Conservation (phyloP, 768 basidiomycete genomes). For the Leccinum pellstonianum region DNA sequence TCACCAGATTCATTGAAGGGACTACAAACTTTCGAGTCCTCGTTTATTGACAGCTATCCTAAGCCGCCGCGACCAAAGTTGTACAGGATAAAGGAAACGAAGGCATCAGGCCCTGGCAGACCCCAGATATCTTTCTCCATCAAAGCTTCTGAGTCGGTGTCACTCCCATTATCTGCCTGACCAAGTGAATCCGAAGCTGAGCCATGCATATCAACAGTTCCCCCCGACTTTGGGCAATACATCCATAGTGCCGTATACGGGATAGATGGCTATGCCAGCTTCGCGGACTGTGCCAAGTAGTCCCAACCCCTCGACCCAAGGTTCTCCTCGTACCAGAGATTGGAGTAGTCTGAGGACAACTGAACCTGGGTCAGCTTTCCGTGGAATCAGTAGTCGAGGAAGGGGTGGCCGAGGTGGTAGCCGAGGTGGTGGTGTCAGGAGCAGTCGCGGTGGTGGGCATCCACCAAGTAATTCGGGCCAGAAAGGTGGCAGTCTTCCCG, state of each 20-base stretch:
- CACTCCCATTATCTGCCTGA: background rate
- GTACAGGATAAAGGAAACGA: background rate
- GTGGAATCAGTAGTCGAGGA: conserved; percentile 39
- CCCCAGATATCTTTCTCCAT: background rate
- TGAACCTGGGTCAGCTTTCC: conserved; percentile 50
- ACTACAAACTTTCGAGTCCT: background rate
- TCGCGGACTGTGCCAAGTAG: conserved; percentile 28
- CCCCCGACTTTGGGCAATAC: conserved; percentile 1
- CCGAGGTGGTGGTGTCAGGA: conserved; percentile 30
- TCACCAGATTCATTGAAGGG: background rate
- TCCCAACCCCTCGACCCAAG: conserved; percentile 28
- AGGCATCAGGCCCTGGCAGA: too few relatives aligned
- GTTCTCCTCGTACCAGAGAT: conserved; percentile 36
- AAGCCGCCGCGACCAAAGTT: background rate
- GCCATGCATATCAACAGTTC: conserved; percentile 7
- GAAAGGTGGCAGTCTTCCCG: conserved; percentile 25
- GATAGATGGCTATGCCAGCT: conserved; percentile 45
- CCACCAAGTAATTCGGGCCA: conserved; percentile 21
- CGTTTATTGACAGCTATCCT: background rate
- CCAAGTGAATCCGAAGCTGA: conserved; percentile 15
- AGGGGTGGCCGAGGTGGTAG: conserved; percentile 40
- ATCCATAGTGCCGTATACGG: background rate
- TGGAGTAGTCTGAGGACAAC: conserved; percentile 41
- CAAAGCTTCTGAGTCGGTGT: conserved; percentile 15
- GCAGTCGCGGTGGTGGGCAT: conserved; percentile 30